These are phyloP conservation scores for Aspergillus costaricaensis DNA, from an alignment of 2,329 filamentous ascomycete species.

Conservation along the genomic window DNA sequence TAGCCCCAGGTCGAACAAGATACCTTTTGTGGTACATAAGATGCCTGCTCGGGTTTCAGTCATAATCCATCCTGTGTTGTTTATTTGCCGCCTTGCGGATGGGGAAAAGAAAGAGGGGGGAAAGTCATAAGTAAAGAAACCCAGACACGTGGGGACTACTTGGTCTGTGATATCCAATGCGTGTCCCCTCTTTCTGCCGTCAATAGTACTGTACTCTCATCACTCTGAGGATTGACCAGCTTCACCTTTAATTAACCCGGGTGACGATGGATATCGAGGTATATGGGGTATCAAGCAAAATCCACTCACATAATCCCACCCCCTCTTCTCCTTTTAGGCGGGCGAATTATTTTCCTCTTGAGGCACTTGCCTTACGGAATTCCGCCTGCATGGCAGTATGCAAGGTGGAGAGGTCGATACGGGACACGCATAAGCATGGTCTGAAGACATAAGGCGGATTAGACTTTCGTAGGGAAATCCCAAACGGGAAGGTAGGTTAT, in stretches of 20 bases:
- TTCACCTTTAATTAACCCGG: background rate
- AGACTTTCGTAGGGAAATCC: constrained; percentile 14
- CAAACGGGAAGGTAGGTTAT: constrained; percentile 9
- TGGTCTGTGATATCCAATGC: background rate
- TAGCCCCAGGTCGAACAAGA: too few species aligned
- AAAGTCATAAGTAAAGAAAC: background rate
- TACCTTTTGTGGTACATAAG: background rate
- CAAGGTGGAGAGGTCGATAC: background rate
- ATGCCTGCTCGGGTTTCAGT: background rate
- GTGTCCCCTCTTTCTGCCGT: background rate
- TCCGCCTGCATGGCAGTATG: constrained; percentile 2
- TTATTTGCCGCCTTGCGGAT: background rate
- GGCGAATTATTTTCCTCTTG: background rate
- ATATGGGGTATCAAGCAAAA: background rate
- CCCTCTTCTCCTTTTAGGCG: background rate
- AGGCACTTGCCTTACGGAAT: background rate
- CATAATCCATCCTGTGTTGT: background rate
- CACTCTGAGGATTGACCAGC: background rate
- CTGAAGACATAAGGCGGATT: constrained; percentile 9
- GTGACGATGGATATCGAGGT: background rate
- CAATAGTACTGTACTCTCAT: background rate
- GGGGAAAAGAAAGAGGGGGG: background rate
- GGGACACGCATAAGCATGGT: background rate
- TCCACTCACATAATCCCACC: background rate
- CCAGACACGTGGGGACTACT: background rate